Percentiles rank a stretch among this genome's conserved stretches.
phyloP scores from a whole-genome alignment of 371 early-diverging fungal species.

The Dentiscutata heterogama region DNA sequence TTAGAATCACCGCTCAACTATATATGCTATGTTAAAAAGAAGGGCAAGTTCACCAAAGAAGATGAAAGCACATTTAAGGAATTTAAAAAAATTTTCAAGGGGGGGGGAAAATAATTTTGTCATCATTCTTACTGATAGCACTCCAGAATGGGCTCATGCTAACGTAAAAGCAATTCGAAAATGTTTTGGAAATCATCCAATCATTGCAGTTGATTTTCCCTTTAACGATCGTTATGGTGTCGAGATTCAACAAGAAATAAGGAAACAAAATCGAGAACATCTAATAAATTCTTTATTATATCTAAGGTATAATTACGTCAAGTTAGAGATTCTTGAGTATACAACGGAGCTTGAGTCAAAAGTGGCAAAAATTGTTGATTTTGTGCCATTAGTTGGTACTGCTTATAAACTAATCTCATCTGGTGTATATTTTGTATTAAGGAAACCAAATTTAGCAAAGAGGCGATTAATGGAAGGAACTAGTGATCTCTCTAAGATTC shows the following conservation, averaged over 20 bases:
- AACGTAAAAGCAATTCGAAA: not conserved
- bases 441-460: not conserved
- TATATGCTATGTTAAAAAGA: conserved; percentile 17
- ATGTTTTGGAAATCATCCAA: conserved; percentile 26
- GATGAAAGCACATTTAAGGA: not conserved
- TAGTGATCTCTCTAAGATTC: too few relatives aligned
- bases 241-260: not conserved
- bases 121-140: not conserved
- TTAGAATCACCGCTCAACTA: not conserved
- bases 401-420: conserved; percentile 5
- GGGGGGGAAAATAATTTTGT: conserved; percentile 8
- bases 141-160: not conserved
- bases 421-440: not conserved
- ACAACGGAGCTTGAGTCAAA: not conserved
- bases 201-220: conserved; percentile 30
- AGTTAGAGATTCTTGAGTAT: not conserved
- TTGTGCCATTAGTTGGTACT: conserved; percentile 2
- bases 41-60: conserved; percentile 13
- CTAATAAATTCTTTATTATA: not conserved
- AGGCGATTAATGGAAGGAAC: not conserved
- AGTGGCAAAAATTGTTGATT: not conserved
- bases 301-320: not conserved
- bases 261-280: not conserved
- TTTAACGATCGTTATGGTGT: not conserved
- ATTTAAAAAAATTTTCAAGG: conserved; percentile 30